Conservation (phyloP, 2,329 filamentous ascomycete genomes). For the Talaromyces sp. region DNA sequence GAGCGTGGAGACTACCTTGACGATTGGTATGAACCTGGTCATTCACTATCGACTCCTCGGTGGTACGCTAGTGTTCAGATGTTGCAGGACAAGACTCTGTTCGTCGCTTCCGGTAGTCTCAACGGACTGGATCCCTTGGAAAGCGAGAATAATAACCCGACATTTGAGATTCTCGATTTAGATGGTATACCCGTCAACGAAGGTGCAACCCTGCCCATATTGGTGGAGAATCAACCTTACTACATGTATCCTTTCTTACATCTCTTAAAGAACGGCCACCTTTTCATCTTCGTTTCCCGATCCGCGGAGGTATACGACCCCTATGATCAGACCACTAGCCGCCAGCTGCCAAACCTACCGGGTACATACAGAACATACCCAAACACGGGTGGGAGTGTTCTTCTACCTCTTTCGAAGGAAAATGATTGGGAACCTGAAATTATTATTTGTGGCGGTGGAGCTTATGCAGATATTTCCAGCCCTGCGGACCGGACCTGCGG, state of each 20-base stretch:
- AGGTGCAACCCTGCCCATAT: slow-evolving; percentile 50
- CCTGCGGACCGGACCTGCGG: slow-evolving; percentile 57
- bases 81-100: slow-evolving; percentile 52
- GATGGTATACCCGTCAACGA: slow-evolving; percentile 45
- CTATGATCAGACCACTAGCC: slow-evolving; percentile 40
- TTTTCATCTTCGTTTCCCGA: slow-evolving; percentile 55
- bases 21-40: slow-evolving; percentile 52
- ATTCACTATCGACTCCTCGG: slow-evolving; percentile 49
- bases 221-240: slow-evolving; percentile 56
- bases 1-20: slow-evolving; percentile 41
- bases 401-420: slow-evolving; percentile 50
- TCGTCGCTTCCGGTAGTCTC: slow-evolving; percentile 56
- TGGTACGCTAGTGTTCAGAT: slow-evolving; percentile 60
- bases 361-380: slow-evolving; percentile 57
- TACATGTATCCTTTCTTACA: slow-evolving; percentile 62
- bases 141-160: slow-evolving; percentile 57
- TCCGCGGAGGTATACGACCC: slow-evolving; percentile 54
- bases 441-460: slow-evolving; percentile 56
- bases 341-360: slow-evolving; percentile 48
- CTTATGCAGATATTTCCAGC: slow-evolving; percentile 55
- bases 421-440: slow-evolving; percentile 52
- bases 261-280: slow-evolving; percentile 51
- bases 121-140: slow-evolving; percentile 54
- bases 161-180: slow-evolving; percentile 54
- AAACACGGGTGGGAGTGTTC: slow-evolving; percentile 55